Evolutionary conservation across 108 stramenopile genomes (phyloP).

Genomic region (Skeletonema menzelii): DNA sequence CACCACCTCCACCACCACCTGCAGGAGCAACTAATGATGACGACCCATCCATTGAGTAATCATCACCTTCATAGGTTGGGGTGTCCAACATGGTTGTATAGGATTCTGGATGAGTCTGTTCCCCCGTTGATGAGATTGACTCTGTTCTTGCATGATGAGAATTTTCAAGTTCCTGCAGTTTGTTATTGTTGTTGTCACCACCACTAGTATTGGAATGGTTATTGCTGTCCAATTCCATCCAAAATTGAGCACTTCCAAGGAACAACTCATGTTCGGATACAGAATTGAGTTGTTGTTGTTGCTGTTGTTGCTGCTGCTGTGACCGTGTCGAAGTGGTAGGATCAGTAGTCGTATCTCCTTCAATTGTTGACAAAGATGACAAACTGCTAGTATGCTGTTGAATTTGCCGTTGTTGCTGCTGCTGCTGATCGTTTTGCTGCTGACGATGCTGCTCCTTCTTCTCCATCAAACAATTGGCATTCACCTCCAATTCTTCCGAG

Average conservation of each 20-base stretch:
- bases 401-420: not conserved
- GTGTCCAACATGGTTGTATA: conserved; percentile 11
- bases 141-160: conserved; percentile 13
- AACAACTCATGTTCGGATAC: conserved; percentile 30
- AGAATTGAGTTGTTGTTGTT: conserved; percentile 15
- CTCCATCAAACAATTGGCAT: conserved; percentile 65
- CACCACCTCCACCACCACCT: not conserved
- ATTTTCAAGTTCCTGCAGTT: not conserved
- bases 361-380: not conserved
- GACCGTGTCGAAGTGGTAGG: not conserved
- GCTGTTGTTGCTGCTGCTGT: conserved; percentile 1
- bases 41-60: conserved; percentile 18
- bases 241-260: conserved; percentile 11
- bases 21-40: not conserved
- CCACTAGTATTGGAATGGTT: not conserved
- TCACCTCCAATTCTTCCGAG: conserved; percentile 55
- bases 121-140: conserved; percentile 17
- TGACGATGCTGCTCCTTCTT: not conserved
- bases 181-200: not conserved
- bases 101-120: conserved; percentile 19
- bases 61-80: conserved; percentile 6
- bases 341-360: not conserved
- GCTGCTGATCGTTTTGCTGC: not conserved
- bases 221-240: conserved; percentile 25
- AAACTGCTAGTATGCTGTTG: not conserved